Conservation (phyloP, 2,329 filamentous ascomycete species). For the Talaromyces sp. region DNA sequence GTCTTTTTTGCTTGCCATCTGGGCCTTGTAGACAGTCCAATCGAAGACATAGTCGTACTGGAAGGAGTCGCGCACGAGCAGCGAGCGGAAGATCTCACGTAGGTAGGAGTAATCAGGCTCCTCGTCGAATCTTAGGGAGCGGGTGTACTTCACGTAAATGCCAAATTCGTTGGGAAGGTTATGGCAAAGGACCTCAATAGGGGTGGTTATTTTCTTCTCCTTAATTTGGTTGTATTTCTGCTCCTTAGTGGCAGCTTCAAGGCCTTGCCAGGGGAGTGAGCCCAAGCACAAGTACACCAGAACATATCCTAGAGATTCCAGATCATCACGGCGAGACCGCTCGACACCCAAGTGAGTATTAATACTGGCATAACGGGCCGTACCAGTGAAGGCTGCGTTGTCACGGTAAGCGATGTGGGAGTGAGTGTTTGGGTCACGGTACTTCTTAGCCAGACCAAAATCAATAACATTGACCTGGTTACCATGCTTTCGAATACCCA, state of each 20-base stretch:
- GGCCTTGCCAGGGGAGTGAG: conserved; percentile 95
- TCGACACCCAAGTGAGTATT: conserved; percentile 98
- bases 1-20: no score
- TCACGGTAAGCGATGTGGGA: conserved; percentile 99
- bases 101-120: conserved; percentile 99
- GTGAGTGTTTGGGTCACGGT: conserved; percentile 98
- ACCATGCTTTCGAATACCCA: conserved; percentile 98
- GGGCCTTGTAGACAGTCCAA: conserved; percentile 99
- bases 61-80: conserved; percentile 98
- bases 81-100: conserved; percentile 99
- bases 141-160: conserved; percentile 99
- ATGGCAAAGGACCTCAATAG: conserved; percentile 93
- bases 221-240: conserved; percentile 99
- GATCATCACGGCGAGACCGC: conserved; percentile 98
- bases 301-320: conserved; percentile 98
- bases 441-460: conserved; percentile 99
- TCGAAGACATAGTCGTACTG: conserved; percentile 99
- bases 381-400: conserved; percentile 99
- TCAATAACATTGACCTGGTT: conserved; percentile 99
- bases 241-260: conserved; percentile 99
- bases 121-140: conserved; percentile 97
- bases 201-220: conserved; percentile 99
- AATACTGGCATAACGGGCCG: conserved; percentile 96
- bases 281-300: conserved; percentile 99
- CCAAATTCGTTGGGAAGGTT: conserved; percentile 99